Evolutionary conservation across 345 rosid genomes (phyloP), one percentile per base, ranked within the genome.

Genomic region (Aethionema arabicum): DNA sequence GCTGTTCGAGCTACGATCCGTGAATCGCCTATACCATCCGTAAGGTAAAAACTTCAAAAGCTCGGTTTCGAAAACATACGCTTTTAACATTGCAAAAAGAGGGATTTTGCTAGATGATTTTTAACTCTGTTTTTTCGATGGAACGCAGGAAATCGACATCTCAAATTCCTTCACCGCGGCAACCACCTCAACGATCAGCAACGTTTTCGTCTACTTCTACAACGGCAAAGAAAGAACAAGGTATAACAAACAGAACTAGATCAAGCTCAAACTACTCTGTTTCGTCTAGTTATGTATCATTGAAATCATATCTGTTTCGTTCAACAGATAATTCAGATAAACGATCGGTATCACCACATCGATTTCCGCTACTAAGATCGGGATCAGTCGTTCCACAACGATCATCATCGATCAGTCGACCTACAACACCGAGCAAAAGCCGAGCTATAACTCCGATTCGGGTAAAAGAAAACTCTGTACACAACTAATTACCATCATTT

Each of bases 1-100:
- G 98, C 91, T 60, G 90, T 88, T 16, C 90, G 89, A 70, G 91
- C 93, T 65, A 85, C 98, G 4, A 80, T 85, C 39, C 76, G 52
- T 3, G 90, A 85, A 70, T 76, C 85, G 7, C 88, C 88, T 30
- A 64, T 61, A 37, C 57, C 74, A 60, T 68, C 87, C 5, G 53
- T 66, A 21, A 85, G 92, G 98, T 91, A 69, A 54, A 53, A n/a
- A 45, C 42, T 30, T 39, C 14, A 0, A 48, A 46, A 5, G 16
- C 41, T 61, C 48, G 15, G 40, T 40, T 2, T 0, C 7, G 40
- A 63, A 7, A 52, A 8, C 4, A 32, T 12, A n/a, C 0, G 21
- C 6, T 6, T 42, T 11, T 37, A n/a, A 57, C 48, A 31, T 56
- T 1, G 39, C 3, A 7, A 57, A 39, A 14, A 32, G 3, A 13